Percentiles rank a stretch among this genome's conserved stretches.
Conservation (phyloP, 148 eudicot genomes). For the Limonium bicolor region DNA sequence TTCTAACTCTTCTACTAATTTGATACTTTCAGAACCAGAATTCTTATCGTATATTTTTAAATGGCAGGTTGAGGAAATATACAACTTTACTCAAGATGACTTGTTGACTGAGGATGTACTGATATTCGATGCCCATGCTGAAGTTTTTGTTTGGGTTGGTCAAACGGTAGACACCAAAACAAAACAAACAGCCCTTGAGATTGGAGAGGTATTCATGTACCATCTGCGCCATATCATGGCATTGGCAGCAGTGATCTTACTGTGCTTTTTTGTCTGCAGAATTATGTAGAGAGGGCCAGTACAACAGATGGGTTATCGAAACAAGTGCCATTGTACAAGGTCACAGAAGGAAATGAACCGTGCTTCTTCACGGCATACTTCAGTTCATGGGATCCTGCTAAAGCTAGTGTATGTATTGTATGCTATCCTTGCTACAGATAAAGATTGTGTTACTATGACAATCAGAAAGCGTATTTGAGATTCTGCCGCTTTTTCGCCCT, state of each 20-base stretch:
- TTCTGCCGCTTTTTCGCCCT: no score
- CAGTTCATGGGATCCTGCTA: conserved; percentile 72
- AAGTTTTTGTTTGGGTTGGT: conserved; percentile 95
- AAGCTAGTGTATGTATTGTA: conserved; percentile 63
- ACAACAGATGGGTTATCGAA: conserved; percentile 71
- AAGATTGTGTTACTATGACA: no score
- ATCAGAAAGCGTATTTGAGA: no score
- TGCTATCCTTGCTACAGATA: no score
- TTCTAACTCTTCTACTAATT: no score
- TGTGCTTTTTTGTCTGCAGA: conserved; percentile 32
- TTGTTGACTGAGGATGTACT: conserved; percentile 89
- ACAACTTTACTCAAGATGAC: conserved; percentile 95
- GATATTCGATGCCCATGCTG: conserved; percentile 88
- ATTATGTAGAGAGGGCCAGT: conserved; percentile 60
- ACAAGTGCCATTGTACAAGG: conserved; percentile 62
- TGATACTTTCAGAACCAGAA: no score
- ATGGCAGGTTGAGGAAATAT: conserved; percentile 77
- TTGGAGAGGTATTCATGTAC: conserved; percentile 61
- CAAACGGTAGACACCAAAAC: conserved; percentile 75
- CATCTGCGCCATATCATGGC: neutral
- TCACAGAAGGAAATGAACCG: conserved; percentile 92
- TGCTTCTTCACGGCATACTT: conserved; percentile 90
- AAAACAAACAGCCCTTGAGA: conserved; percentile 76
- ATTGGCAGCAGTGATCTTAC: neutral
- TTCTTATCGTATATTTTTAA: neutral